A percentile compares a stretch with the other conserved stretches of the same genome.
Evolutionary conservation across 805 yeast genomes (phyloP).

Genomic region (Osmozyma mogii): DNA sequence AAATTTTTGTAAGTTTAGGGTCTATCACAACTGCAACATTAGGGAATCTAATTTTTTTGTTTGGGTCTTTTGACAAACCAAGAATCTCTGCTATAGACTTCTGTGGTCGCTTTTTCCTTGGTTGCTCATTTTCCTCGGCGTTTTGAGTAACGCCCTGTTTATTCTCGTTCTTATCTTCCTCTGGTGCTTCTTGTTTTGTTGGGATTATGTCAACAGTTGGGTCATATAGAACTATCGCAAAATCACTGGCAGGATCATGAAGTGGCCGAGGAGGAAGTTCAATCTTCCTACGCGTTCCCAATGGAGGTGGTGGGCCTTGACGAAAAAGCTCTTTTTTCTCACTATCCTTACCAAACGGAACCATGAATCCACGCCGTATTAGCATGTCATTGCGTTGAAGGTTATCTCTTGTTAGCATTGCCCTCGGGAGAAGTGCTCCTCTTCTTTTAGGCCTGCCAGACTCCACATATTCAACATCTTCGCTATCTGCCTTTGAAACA

Average conservation of each 20-base stretch:
- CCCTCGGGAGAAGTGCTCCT: slow-evolving; percentile 57
- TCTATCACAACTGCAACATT: slow-evolving; percentile 95
- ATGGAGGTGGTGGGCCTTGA: slow-evolving; percentile 61
- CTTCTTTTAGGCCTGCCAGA: slow-evolving; percentile 22
- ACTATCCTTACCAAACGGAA: slow-evolving; percentile 45
- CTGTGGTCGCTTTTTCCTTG: slow-evolving; percentile 40
- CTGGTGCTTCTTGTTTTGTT: slow-evolving; percentile 13
- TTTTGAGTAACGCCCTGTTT: slow-evolving; percentile 5
- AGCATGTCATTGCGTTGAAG: slow-evolving; percentile 27
- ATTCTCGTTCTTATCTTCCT: slow-evolving; percentile 7
- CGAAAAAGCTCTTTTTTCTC: slow-evolving; percentile 22
- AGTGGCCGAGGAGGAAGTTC: slow-evolving; percentile 79
- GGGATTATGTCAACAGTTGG: slow-evolving; percentile 74
- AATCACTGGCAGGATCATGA: slow-evolving; percentile 91
- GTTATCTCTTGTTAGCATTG: slow-evolving; percentile 35
- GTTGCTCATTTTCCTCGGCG: slow-evolving; percentile 11
- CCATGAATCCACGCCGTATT: slow-evolving; percentile 42
- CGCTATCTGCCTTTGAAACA: no score
- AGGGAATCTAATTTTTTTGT: slow-evolving; percentile 47
- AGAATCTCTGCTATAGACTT: slow-evolving; percentile 72
- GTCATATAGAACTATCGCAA: slow-evolving; percentile 90
- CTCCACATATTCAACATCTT: slow-evolving; percentile 24
- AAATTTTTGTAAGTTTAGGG: slow-evolving; percentile 72
- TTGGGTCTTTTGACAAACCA: slow-evolving; percentile 55
- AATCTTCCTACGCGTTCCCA: slow-evolving; percentile 71